A percentile compares a stretch with the other conserved stretches of the same genome.
These are phyloP conservation scores for Aspergillus glaucus DNA, from an alignment of 2,329 filamentous ascomycete species.

Conservation along the genomic window DNA sequence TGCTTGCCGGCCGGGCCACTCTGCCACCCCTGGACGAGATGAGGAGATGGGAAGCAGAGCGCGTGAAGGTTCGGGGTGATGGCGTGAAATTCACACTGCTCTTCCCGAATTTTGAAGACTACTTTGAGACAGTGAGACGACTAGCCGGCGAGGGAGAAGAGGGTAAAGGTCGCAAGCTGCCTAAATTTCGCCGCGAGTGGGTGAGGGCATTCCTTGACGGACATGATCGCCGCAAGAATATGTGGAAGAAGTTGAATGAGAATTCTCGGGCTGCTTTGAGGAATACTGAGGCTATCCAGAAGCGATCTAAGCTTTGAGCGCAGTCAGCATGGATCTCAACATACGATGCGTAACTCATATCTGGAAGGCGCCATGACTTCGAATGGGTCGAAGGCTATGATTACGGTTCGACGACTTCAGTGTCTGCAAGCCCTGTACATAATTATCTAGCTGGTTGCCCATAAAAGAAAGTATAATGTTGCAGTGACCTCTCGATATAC, in stretches of 20 bases:
- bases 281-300: neutral
- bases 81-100: slow-evolving; percentile 43
- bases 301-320: neutral
- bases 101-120: slow-evolving; percentile 55
- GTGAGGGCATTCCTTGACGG: neutral
- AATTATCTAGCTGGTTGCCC: too few species aligned
- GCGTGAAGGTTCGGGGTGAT: neutral
- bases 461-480: too few species aligned
- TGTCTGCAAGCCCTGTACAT: too few species aligned
- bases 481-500: too few species aligned
- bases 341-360: too few species aligned
- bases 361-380: too few species aligned
- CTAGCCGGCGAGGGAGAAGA: slow-evolving; percentile 28
- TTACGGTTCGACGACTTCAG: too few species aligned
- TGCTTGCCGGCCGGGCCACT: neutral
- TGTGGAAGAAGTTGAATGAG: neutral
- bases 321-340: too few species aligned
- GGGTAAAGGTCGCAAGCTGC: neutral
- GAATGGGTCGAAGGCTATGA: too few species aligned
- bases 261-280: neutral
- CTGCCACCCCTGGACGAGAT: neutral
- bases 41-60: neutral
- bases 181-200: neutral
- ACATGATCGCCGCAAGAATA: neutral
- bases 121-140: slow-evolving; percentile 47